Evolutionary conservation across 805 yeast species (phyloP).

Genomic region (Tetrapisispora pingtungensis): DNA sequence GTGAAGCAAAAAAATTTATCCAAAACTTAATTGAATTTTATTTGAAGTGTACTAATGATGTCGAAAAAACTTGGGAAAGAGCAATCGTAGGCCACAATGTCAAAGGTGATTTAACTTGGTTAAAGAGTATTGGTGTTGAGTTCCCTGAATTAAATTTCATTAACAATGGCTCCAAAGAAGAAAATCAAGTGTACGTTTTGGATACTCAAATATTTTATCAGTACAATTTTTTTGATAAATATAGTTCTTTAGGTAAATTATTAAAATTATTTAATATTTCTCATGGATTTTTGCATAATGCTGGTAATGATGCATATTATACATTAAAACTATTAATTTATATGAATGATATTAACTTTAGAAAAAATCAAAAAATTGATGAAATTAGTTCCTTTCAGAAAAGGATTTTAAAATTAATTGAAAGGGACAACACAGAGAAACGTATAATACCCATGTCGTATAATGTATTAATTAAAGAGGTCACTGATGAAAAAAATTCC

Average conservation of each 20-base stretch:
- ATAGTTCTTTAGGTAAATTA: conserved; percentile 38
- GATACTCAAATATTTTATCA: conserved; percentile 44
- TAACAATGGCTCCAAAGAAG: background rate
- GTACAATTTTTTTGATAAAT: conserved; percentile 31
- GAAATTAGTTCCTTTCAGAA: conserved; percentile 13
- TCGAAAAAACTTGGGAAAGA: conserved; percentile 21
- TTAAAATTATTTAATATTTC: conserved; percentile 43
- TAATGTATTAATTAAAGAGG: conserved; percentile 8
- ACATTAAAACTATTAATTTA: conserved; percentile 42
- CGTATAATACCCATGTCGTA: conserved; percentile 22
- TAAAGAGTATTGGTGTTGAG: conserved; percentile 35
- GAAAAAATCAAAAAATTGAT: conserved; percentile 18
- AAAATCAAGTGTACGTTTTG: conserved; percentile 12
- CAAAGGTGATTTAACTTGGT: conserved; percentile 45
- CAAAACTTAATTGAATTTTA: conserved; percentile 37
- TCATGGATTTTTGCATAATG: conserved; percentile 54
- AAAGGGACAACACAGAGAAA: conserved; percentile 15
- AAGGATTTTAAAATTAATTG: conserved; percentile 13
- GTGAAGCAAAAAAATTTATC: conserved; percentile 30
- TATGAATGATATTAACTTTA: conserved; percentile 34
- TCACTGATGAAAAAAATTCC: conserved; percentile 1
- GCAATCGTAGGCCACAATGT: conserved; percentile 53
- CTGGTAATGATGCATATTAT: conserved; percentile 60
- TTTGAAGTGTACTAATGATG: conserved; percentile 23
- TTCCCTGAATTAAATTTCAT: conserved; percentile 28